These are phyloP conservation scores for Silene vulgaris DNA, from an alignment of 179 eudicot genomes.

Conservation along the genomic window DNA sequence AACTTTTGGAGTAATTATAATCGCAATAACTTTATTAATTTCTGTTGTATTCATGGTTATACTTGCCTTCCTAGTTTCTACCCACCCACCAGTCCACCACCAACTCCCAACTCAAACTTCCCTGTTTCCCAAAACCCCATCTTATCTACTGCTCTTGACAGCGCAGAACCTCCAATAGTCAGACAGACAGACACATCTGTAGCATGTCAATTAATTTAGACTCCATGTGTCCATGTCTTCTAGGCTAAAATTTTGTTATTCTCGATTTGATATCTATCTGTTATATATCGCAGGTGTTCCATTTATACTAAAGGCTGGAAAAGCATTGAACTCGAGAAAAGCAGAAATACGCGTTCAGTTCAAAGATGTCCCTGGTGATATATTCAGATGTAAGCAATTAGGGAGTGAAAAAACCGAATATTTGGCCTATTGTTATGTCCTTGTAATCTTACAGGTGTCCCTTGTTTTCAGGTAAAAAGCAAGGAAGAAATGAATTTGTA, in stretches of 20 bases:
- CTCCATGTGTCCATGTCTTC: neutral
- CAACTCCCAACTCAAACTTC: no score
- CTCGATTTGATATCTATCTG: neutral
- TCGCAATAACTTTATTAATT: no score
- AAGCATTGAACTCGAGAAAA: slow-evolving; percentile 81
- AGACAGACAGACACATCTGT: neutral
- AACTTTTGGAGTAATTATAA: no score
- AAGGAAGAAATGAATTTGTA: slow-evolving; percentile 95
- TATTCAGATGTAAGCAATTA: slow-evolving; percentile 68
- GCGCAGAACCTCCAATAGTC: neutral
- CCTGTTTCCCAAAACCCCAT: no score
- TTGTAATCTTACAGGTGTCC: slow-evolving; percentile 9
- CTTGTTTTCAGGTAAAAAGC: slow-evolving; percentile 67
- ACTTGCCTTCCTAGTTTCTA: no score
- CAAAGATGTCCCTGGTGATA: slow-evolving; percentile 98
- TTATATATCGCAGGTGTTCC: slow-evolving; percentile 67
- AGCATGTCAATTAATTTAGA: neutral
- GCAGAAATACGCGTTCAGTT: slow-evolving; percentile 97
- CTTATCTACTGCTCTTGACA: no score
- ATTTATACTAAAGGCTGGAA: slow-evolving; percentile 89
- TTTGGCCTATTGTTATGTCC: no score
- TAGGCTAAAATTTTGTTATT: neutral
- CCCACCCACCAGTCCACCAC: no score
- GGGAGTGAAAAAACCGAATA: no score
- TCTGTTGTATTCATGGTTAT: no score